phyloP scores from a whole-genome alignment of 1,284 basidiomycete species.

The Heterobasidion occidentale region DNA sequence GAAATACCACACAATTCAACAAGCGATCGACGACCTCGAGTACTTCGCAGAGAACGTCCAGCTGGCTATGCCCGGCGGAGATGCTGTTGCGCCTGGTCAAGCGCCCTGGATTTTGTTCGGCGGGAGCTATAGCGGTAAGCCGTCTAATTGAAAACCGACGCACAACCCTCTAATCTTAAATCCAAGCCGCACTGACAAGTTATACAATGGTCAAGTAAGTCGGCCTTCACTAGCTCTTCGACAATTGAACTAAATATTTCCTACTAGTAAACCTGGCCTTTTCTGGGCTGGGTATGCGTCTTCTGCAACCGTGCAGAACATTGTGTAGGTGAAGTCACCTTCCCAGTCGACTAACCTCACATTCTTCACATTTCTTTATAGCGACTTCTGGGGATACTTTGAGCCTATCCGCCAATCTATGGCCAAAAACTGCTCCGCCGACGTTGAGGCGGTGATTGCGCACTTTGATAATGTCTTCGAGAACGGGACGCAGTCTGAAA shows the following conservation, averaged over 20 bases:
- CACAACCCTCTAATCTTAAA: not conserved
- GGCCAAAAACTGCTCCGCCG: conserved; percentile 67
- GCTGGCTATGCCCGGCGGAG: conserved; percentile 60
- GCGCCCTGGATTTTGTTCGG: conserved; percentile 65
- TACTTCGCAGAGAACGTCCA: conserved; percentile 63
- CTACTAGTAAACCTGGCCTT: conserved; percentile 42
- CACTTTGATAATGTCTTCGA: conserved; percentile 54
- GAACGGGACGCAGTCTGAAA: conserved; percentile 32
- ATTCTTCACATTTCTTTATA: conserved; percentile 15
- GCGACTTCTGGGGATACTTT: conserved; percentile 63
- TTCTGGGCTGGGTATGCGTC: conserved; percentile 67
- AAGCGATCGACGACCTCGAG: conserved; percentile 63
- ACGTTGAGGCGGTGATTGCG: conserved; percentile 54
- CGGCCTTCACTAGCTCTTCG: too few species aligned
- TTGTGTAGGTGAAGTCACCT: conserved; percentile 31
- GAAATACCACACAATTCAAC: conserved; percentile 55
- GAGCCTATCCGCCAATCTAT: conserved; percentile 64
- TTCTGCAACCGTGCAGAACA: conserved; percentile 67
- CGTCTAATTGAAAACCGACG: not conserved
- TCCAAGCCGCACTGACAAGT: conserved; percentile 26
- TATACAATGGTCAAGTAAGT: conserved; percentile 25
- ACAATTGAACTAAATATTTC: not conserved
- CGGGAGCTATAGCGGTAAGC: conserved; percentile 46
- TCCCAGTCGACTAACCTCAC: not conserved
- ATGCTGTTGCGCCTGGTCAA: conserved; percentile 43